These are phyloP conservation scores for Monosporascus sp. DNA, from an alignment of 2,329 filamentous ascomycete genomes.

Conservation along the genomic window DNA sequence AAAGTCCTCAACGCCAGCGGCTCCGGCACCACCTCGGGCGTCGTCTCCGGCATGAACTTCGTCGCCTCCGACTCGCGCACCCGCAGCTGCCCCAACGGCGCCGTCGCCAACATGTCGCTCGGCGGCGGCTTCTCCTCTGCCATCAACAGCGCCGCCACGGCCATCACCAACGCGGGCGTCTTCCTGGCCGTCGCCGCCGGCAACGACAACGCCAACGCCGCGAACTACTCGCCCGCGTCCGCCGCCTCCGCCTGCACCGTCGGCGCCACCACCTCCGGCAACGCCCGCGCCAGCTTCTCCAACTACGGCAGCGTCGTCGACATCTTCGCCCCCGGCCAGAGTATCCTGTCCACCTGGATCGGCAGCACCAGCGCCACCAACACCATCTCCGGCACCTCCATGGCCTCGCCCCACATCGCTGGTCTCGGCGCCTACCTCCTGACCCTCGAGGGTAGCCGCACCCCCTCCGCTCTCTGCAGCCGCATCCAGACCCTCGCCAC, in stretches of 20 bases:
- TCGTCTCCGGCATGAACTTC: slow-evolving; percentile 31
- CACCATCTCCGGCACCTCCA: slow-evolving; percentile 53
- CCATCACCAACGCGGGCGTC: slow-evolving; percentile 40
- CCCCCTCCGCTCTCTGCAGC: slow-evolving; percentile 37
- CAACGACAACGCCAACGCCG: slow-evolving; percentile 39
- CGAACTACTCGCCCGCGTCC: slow-evolving; percentile 41
- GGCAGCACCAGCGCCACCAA: slow-evolving; percentile 26
- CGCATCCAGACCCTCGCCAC: slow-evolving; percentile 37
- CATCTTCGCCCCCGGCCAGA: slow-evolving; percentile 38
- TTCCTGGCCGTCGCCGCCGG: slow-evolving; percentile 52
- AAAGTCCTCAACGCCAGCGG: slow-evolving; percentile 37
- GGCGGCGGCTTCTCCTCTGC: slow-evolving; percentile 40
- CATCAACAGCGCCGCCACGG: slow-evolving; percentile 45
- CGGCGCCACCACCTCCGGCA: slow-evolving; percentile 39
- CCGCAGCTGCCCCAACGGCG: slow-evolving; percentile 32
- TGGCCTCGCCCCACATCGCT: slow-evolving; percentile 56
- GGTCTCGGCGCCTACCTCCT: slow-evolving; percentile 57
- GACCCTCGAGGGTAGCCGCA: slow-evolving; percentile 32
- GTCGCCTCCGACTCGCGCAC: slow-evolving; percentile 40
- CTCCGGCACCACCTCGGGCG: slow-evolving; percentile 23
- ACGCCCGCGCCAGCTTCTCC: slow-evolving; percentile 38
- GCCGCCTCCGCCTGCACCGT: slow-evolving; percentile 46
- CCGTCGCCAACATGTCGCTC: slow-evolving; percentile 53
- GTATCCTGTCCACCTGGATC: slow-evolving; percentile 36
- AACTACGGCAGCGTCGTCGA: slow-evolving; percentile 44